phyloP scores from a whole-genome alignment of 1,139 yeast genomes.

The Blastobotrys proliferans region DNA sequence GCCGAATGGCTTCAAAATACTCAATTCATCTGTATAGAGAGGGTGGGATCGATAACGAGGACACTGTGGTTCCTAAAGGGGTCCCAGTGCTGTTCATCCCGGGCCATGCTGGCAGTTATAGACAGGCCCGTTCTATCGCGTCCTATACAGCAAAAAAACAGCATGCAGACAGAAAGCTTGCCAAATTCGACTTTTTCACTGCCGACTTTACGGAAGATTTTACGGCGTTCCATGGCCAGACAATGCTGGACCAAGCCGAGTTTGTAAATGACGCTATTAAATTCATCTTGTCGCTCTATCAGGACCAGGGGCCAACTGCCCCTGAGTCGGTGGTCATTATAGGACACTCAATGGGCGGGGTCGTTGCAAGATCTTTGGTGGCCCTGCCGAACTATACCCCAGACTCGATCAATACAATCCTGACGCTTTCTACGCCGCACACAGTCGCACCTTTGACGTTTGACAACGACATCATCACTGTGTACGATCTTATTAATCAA shows the following conservation, averaged over 20 bases:
- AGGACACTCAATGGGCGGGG: conserved; percentile 98
- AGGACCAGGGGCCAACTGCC: conserved; percentile 13
- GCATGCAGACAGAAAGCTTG: conserved; percentile 8
- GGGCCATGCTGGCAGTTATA: conserved; percentile 94
- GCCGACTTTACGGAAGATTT: conserved; percentile 96
- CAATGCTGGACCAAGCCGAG: conserved; percentile 91
- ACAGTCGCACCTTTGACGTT: conserved; percentile 92
- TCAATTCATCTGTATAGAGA: conserved; percentile 78
- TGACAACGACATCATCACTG: conserved; percentile 77
- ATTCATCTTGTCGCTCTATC: conserved; percentile 68
- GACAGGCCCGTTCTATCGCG: conserved; percentile 90
- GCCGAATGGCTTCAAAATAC: conserved; percentile 73
- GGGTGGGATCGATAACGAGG: conserved; percentile 34
- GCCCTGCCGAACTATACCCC: conserved; percentile 71
- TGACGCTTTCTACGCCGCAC: conserved; percentile 92
- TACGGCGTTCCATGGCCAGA: conserved; percentile 94
- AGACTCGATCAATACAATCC: conserved; percentile 72
- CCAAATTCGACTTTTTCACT: conserved; percentile 51
- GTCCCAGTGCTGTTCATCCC: conserved; percentile 90
- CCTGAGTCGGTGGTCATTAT: conserved; percentile 75
- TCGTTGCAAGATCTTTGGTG: conserved; percentile 78
- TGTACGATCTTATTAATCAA: conserved; percentile 69
- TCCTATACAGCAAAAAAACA: conserved; percentile 45
- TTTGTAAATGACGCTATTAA: conserved; percentile 82
- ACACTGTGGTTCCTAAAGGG: conserved; percentile 50